A percentile compares a stretch with the other conserved stretches of the same genome.
phyloP scores from a whole-genome alignment of 2,329 filamentous ascomycete genomes.

The Trichoderma koningii region DNA sequence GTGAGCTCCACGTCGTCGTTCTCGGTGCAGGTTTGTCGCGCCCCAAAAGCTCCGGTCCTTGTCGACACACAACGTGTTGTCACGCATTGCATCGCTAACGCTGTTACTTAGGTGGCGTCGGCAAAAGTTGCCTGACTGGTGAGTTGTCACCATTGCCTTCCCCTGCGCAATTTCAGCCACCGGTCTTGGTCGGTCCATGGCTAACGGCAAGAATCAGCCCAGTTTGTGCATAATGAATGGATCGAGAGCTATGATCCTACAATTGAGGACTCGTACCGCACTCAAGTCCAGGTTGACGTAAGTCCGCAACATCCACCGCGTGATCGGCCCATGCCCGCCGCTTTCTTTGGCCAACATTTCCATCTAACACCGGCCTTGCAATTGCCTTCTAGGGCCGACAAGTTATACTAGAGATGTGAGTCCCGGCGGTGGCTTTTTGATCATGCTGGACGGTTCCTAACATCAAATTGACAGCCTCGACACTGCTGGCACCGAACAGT shows the following conservation, averaged over 20 bases:
- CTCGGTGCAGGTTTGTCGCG: constrained; percentile 69
- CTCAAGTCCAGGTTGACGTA: constrained; percentile 80
- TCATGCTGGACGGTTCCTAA: background rate
- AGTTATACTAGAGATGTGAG: constrained; percentile 86
- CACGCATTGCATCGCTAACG: background rate
- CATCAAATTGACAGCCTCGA: constrained; percentile 61
- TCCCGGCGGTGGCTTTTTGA: constrained; percentile 9
- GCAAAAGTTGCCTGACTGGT: constrained; percentile 92
- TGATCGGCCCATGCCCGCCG: no score
- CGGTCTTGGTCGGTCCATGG: constrained; percentile 21
- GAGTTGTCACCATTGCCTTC: constrained; percentile 38
- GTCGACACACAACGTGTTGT: constrained; percentile 31
- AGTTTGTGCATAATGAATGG: constrained; percentile 94
- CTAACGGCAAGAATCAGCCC: constrained; percentile 56
- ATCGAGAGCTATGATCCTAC: constrained; percentile 84
- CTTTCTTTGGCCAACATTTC: constrained; percentile 33
- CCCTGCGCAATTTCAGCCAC: background rate
- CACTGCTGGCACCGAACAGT: constrained; percentile 89
- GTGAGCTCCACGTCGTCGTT: constrained; percentile 81
- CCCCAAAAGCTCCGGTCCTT: background rate
- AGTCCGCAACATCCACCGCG: constrained; percentile 53
- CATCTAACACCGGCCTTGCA: constrained; percentile 37
- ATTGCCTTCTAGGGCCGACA: constrained; percentile 67
- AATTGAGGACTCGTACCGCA: constrained; percentile 76
- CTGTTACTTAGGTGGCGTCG: constrained; percentile 79